Evolutionary conservation across 1,284 basidiomycete genomes (phyloP), one percentile per base, ranked within the genome.

Genomic region (Exobasidium rhododendri): DNA sequence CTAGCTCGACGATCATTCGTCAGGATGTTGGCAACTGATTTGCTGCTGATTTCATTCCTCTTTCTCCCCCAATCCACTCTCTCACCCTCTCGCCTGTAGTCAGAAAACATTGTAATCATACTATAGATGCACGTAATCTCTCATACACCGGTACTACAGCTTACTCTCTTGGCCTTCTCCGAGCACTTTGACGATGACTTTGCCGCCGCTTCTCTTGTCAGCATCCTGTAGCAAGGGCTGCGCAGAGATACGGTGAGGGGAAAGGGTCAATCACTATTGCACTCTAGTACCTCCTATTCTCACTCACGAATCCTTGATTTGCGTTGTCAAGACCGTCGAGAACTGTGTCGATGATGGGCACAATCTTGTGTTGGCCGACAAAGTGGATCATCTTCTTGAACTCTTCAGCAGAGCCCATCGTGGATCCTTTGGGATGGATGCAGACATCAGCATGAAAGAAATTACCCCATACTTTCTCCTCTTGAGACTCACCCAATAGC

Each of bases 401-500:
- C 81, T 93, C 91, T 59, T 85, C 82, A 59, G 84, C 84, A n/a
- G 89, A 91, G 13, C 90, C 91, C 88, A 93, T 90, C 22, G 89
- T 91, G 0, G 89, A 74, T 4, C 80, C 77, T 71, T n/a, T n/a
- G n/a, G n/a, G n/a, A n/a, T n/a, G n/a, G n/a, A 58, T n/a, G n/a
- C n/a, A n/a, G 35, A 40, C 35, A 17, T 40, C 35, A 40, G 35
- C 35, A n/a, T 47, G n/a, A n/a, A n/a, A n/a, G n/a, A n/a, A n/a
- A 50, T 51, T 22, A 59, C 11, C 58, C n/a, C 31, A 28, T 60
- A 5, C 26, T 17, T 56, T 30, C 20, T n/a, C 32, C 24, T n/a
- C 7, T 51, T 13, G 32, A 20, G 26, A 43, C 56, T 58, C 58
- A 89, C 89, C 90, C 46, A 90, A 83, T 43, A 93, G 81, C 61